Evolutionary conservation across 1,139 yeast species (phyloP).

Genomic region (Hemisphaericaspora subhashii): DNA sequence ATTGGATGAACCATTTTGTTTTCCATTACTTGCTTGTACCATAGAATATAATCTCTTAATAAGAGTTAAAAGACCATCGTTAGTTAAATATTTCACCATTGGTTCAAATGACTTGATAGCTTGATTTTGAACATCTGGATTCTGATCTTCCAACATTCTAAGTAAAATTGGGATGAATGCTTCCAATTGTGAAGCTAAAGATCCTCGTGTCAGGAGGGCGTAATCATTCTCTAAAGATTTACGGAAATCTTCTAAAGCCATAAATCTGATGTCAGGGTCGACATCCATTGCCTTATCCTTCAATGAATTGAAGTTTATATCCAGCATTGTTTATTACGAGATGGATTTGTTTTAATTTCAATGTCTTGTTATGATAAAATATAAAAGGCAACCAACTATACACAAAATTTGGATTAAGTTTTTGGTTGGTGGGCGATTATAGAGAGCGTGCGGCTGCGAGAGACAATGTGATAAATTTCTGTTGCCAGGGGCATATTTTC

Average conservation of each 20-base stretch:
- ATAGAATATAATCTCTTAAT: constrained; percentile 25
- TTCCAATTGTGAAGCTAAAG: constrained; percentile 20
- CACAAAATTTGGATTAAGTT: not conserved
- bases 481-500: too few species aligned
- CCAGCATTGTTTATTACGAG: constrained; percentile 16
- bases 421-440: too few species aligned
- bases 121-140: constrained; percentile 77
- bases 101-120: constrained; percentile 62
- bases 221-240: constrained; percentile 31
- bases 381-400: not conserved
- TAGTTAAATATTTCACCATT: constrained; percentile 30
- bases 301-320: constrained; percentile 25
- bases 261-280: constrained; percentile 82
- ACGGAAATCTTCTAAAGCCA: constrained; percentile 81
- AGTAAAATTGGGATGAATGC: constrained; percentile 51
- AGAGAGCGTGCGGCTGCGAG: too few species aligned
- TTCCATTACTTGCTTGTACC: constrained; percentile 18
- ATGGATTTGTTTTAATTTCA: too few species aligned
- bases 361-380: too few species aligned
- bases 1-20: constrained; percentile 20
- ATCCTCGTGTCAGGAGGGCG: constrained; percentile 22
- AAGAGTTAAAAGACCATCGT: constrained; percentile 24
- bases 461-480: too few species aligned
- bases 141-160: constrained; percentile 58
- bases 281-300: constrained; percentile 59